Percentiles rank a stretch among this genome's conserved stretches.
phyloP scores from a whole-genome alignment of 2,329 filamentous ascomycete species.

The Apiospora koreana region DNA sequence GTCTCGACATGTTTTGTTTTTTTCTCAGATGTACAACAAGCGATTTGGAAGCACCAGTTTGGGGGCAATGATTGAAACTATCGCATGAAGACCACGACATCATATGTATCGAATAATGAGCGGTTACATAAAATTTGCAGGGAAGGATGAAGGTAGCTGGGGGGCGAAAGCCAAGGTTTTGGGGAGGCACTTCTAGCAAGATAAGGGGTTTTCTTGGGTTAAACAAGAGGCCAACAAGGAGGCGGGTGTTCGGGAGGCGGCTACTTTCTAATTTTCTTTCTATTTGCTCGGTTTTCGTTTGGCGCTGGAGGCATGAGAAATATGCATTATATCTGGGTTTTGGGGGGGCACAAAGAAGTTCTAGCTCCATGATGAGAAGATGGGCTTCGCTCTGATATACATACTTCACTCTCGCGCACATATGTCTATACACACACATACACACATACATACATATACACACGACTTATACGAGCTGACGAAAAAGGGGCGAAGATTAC shows the following conservation, averaged over 20 bases:
- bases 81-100: conserved; percentile 7
- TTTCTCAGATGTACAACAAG: conserved; percentile 7
- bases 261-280: background rate
- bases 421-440: background rate
- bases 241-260: background rate
- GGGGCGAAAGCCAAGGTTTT: background rate
- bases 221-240: background rate
- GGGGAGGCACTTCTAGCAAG: background rate
- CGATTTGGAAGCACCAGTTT: background rate
- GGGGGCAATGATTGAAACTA: background rate
- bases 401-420: background rate
- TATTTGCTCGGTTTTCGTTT: background rate
- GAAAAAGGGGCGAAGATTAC: background rate
- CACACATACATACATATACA: background rate
- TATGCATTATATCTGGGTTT: background rate
- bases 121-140: background rate
- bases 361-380: background rate
- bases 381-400: background rate
- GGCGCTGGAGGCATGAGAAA: background rate
- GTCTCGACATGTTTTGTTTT: background rate
- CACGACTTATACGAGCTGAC: background rate
- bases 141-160: background rate
- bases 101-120: conserved; percentile 5
- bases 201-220: background rate
- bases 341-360: background rate